phyloP scores from a whole-genome alignment of 805 yeast genomes.

The Torulaspora quercuum region DNA sequence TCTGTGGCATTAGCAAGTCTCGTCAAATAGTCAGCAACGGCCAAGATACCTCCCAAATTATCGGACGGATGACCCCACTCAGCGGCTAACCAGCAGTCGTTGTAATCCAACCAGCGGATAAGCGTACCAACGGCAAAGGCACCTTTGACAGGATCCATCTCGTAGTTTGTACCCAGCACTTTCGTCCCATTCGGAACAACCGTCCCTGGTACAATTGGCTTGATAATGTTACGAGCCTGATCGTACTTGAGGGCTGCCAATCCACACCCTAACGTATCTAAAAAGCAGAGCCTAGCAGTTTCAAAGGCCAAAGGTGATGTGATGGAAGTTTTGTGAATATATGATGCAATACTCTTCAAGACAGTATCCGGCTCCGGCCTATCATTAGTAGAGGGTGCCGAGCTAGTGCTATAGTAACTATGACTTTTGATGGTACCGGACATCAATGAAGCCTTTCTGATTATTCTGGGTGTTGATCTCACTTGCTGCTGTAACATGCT shows the following conservation, averaged over 20 bases:
- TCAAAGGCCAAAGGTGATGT: constrained; percentile 47
- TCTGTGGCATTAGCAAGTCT: constrained; percentile 42
- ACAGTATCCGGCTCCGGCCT: constrained; percentile 52
- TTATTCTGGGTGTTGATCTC: not conserved
- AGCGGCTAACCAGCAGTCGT: constrained; percentile 66
- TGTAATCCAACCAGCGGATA: constrained; percentile 59
- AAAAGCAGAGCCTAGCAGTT: constrained; percentile 53
- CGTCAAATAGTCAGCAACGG: constrained; percentile 55
- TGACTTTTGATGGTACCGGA: not conserved
- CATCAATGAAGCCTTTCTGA: not conserved
- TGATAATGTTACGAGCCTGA: constrained; percentile 47
- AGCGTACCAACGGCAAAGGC: constrained; percentile 56
- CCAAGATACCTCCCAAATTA: constrained; percentile 55
- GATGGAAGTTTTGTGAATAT: constrained; percentile 46
- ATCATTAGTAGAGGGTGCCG: constrained; percentile 35
- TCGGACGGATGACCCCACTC: constrained; percentile 70
- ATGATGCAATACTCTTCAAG: constrained; percentile 47
- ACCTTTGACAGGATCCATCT: constrained; percentile 54
- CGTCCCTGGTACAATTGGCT: constrained; percentile 58
- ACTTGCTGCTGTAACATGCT: constrained; percentile 1
- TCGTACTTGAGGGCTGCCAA: constrained; percentile 53
- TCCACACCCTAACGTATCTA: constrained; percentile 60
- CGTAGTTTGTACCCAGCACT: constrained; percentile 50
- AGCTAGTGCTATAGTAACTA: not conserved
- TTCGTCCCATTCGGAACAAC: constrained; percentile 53